Evolutionary conservation across 805 yeast genomes (phyloP).

Genomic region (Kodamaea leandrae): DNA sequence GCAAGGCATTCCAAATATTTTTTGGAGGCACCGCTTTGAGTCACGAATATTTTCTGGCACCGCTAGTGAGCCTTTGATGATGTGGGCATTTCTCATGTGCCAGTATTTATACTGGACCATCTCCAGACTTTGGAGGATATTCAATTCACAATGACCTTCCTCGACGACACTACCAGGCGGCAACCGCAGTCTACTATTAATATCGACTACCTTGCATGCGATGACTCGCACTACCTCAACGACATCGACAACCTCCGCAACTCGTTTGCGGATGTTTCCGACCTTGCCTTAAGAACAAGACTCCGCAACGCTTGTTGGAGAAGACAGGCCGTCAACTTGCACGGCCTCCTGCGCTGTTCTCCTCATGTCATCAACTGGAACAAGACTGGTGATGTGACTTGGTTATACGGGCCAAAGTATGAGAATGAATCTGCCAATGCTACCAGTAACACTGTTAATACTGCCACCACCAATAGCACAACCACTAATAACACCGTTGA

Average conservation of each 20-base stretch:
- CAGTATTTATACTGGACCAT: not conserved
- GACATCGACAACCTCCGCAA: conserved; percentile 20
- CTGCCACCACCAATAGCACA: not conserved
- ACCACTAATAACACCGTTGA: not conserved
- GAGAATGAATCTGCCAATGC: not conserved
- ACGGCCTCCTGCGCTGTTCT: conserved; percentile 27
- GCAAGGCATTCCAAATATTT: conserved; percentile 1
- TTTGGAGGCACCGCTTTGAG: not conserved
- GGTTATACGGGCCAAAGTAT: conserved; percentile 50
- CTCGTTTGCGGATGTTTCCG: conserved; percentile 10
- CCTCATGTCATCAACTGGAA: conserved; percentile 53
- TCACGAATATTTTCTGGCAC: not conserved
- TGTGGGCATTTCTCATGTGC: conserved; percentile 1
- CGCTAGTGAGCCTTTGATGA: not conserved
- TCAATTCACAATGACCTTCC: not conserved
- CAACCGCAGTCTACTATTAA: conserved; percentile 16
- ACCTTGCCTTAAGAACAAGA: conserved; percentile 13
- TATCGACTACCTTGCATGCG: conserved; percentile 28
- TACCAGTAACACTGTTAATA: not conserved
- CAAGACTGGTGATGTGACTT: conserved; percentile 52
- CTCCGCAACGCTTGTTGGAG: conserved; percentile 42
- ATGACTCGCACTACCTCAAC: conserved; percentile 7
- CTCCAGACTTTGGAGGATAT: not conserved
- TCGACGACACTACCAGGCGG: not conserved
- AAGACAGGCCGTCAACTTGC: conserved; percentile 32